phyloP scores from a whole-genome alignment of 768 basidiomycete genomes.

The Harrya chromipes region DNA sequence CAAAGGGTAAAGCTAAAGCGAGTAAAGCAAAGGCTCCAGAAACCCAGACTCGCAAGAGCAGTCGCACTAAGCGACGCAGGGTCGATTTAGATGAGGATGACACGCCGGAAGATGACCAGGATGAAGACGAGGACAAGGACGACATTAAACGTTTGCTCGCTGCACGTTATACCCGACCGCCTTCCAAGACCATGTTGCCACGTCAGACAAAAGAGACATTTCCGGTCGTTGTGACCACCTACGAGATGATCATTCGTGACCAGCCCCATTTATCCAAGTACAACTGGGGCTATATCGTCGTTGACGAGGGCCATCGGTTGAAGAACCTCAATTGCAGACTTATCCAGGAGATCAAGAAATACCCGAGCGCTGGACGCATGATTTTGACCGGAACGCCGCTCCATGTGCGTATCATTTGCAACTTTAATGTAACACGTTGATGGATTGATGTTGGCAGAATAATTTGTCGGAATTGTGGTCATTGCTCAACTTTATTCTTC shows the following conservation, averaged over 20 bases:
- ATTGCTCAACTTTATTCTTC: slow-evolving; percentile 92
- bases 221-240: slow-evolving; percentile 87
- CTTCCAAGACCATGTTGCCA: not conserved
- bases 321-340: slow-evolving; percentile 94
- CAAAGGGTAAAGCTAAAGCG: slow-evolving; percentile 19
- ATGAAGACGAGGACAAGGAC: slow-evolving; percentile 10
- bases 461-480: slow-evolving; percentile 95
- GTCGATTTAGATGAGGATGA: slow-evolving; percentile 4
- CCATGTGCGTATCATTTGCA: slow-evolving; percentile 55
- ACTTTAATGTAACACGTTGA: not conserved
- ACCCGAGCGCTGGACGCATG: slow-evolving; percentile 80
- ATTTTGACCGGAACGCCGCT: slow-evolving; percentile 95
- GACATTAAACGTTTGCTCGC: slow-evolving; percentile 17
- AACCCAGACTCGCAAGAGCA: slow-evolving; percentile 5
- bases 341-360: slow-evolving; percentile 87
- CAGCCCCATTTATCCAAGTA: slow-evolving; percentile 61
- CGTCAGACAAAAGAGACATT: slow-evolving; percentile 42
- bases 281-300: slow-evolving; percentile 89
- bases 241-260: slow-evolving; percentile 90
- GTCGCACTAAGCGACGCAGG: slow-evolving; percentile 23
- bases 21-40: slow-evolving; percentile 11
- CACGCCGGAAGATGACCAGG: slow-evolving; percentile 9
- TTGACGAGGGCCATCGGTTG: slow-evolving; percentile 92
- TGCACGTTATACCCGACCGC: slow-evolving; percentile 13
- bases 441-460: slow-evolving; percentile 55